phyloP scores from a whole-genome alignment of 2,329 filamentous ascomycete species.

The Drechslera avenae region DNA sequence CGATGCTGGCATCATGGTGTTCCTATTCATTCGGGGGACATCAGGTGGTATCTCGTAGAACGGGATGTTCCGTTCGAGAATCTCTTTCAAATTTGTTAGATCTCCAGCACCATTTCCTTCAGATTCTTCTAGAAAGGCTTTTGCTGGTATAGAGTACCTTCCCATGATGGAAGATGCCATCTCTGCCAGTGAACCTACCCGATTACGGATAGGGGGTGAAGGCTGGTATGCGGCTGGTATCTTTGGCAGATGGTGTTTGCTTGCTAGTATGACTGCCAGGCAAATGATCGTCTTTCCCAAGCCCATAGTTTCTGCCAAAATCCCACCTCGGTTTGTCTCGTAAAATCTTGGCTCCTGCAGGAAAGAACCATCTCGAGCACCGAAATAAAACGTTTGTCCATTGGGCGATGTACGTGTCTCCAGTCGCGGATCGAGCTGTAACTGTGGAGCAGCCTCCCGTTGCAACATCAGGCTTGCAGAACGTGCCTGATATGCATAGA shows the following conservation, averaged over 20 bases:
- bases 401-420: conserved; percentile 64
- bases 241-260: conserved; percentile 68
- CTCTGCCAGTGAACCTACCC: conserved; percentile 68
- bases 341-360: conserved; percentile 72
- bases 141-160: conserved; percentile 73
- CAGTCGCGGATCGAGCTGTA: conserved; percentile 75
- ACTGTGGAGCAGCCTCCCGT: conserved; percentile 69
- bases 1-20: conserved; percentile 46
- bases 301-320: conserved; percentile 79
- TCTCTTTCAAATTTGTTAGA: conserved; percentile 27
- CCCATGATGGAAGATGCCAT: conserved; percentile 77
- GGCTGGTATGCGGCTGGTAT: conserved; percentile 67
- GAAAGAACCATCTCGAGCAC: conserved; percentile 66
- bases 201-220: conserved; percentile 50
- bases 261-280: conserved; percentile 72
- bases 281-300: conserved; percentile 88
- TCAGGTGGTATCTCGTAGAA: conserved; percentile 51
- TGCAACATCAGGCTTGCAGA: conserved; percentile 85
- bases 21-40: conserved; percentile 51
- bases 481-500: conserved; percentile 80
- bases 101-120: conserved; percentile 47
- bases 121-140: conserved; percentile 62
- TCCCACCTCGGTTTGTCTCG: conserved; percentile 75
- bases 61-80: conserved; percentile 42
- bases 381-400: conserved; percentile 70